Evolutionary conservation across 441 rosid genomes (phyloP), one percentile per base, ranked within the genome.

Genomic region (Eutrema salsugineum): DNA sequence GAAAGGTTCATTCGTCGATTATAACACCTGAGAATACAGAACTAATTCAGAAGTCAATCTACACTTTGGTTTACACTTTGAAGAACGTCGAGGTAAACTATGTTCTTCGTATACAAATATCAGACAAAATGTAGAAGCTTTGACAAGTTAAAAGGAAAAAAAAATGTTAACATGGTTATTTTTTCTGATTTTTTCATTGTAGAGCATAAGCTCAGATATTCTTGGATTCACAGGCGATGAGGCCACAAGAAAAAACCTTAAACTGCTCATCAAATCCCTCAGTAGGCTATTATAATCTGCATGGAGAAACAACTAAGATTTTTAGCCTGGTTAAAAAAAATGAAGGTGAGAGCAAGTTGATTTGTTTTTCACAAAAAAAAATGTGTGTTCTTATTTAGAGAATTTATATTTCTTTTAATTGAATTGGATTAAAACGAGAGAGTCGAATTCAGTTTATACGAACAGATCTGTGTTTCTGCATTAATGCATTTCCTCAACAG

Each of bases 221-320:
- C 77, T 95, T 76, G 99, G 98, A 53, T 92, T 92, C 87, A 95
- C 98, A 11, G 94, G 98, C 8, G 98, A 95, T 40, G 98, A 95
- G 58, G 85, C 87, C 53, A 89, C 94, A 5, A 91, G 93, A 73
- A 80, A 72, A 79, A 95, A 86, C 78, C 81, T 95, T 69, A 95
- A 92, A 79, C 80, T 80, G 51, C 93, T 95, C 43, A 95, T 92
- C 63, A 95, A 87, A 84, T 92, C 98, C 59, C 95, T 92, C 9
- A 89, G 99, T 81, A 86, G 99, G 83, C 70, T 95, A 66, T 60
- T 95, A 70, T 92, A 82, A 88, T 77, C 44, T 43, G 38, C 46
- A 28, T 56, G 46, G 75, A 68, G 71, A 42, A 53, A 49, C 44
- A 59, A 49, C 35, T 55, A 48, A 47, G 59, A 48, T 28, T 48